These are phyloP conservation scores for Cenchrus fungigraminus DNA, from an alignment of 176 grass and related monocot species.

Conservation along the genomic window DNA sequence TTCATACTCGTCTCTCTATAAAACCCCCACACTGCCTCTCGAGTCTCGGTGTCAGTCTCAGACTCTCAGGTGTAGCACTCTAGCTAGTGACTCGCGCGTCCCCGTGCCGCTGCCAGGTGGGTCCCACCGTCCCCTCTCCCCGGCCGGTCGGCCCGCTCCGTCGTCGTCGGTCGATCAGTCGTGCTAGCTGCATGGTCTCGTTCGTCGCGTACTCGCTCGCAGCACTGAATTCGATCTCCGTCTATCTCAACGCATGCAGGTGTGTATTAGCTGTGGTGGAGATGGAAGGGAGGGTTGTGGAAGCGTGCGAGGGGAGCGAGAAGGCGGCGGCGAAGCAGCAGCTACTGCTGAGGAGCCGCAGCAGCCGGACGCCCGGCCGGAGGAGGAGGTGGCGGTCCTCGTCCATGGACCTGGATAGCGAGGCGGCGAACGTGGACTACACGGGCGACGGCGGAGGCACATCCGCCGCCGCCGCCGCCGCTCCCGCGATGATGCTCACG, in stretches of 20 bases:
- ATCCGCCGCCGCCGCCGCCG: too few species aligned
- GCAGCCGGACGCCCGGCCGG: background rate
- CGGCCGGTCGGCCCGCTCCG: too few species aligned
- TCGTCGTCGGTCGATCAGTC: background rate
- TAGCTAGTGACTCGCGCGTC: background rate
- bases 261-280: too few species aligned
- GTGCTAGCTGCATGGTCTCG: too few species aligned
- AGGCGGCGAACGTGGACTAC: background rate
- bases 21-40: background rate
- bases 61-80: background rate
- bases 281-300: background rate
- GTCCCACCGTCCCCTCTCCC: background rate
- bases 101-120: background rate
- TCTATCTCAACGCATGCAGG: too few species aligned
- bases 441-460: too few species aligned
- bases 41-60: background rate
- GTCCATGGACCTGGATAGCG: background rate
- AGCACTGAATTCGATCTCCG: background rate
- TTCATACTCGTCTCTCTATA: background rate
- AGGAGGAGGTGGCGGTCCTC: constrained; percentile 23
- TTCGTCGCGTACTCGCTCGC: background rate
- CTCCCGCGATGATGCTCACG: background rate
- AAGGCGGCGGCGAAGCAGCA: background rate
- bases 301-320: background rate
- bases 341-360: background rate